A percentile compares a stretch with the other conserved stretches of the same genome.
Conservation (phyloP, 805 yeast genomes). For the Candida silvicultrix region DNA sequence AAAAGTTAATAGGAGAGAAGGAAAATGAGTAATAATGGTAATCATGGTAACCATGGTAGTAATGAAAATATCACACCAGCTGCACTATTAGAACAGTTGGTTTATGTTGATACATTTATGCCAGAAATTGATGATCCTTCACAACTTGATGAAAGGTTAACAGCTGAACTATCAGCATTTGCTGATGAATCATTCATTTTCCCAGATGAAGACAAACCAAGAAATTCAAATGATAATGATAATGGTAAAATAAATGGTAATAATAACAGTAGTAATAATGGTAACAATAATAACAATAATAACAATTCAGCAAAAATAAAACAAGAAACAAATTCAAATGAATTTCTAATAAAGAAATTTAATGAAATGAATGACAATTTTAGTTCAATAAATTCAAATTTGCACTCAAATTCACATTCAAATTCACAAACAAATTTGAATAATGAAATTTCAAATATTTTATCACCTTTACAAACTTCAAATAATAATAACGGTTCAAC, state of each 20-base stretch:
- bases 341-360: conserved; percentile 9
- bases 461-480: conserved; percentile 8
- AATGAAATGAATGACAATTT: conserved; percentile 4
- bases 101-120: conserved; percentile 73
- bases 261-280: no score
- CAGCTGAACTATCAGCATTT: conserved; percentile 71
- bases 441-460: conserved; percentile 7
- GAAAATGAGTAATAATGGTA: no score
- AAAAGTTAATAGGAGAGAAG: no score
- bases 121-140: conserved; percentile 39
- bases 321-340: conserved; percentile 3
- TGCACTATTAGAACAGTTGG: conserved; percentile 63
- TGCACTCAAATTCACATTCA: neutral
- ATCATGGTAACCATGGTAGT: no score
- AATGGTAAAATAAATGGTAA: conserved; percentile 5
- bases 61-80: conserved; percentile 28
- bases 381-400: neutral
- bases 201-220: conserved; percentile 74
- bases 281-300: no score
- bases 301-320: neutral
- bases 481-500: no score
- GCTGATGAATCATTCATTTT: conserved; percentile 77
- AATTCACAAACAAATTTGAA: conserved; percentile 3
- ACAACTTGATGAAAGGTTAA: conserved; percentile 43
- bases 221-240: conserved; percentile 6